Evolutionary conservation across 345 rosid species (phyloP).

Genomic region (Corchorus olitorius): DNA sequence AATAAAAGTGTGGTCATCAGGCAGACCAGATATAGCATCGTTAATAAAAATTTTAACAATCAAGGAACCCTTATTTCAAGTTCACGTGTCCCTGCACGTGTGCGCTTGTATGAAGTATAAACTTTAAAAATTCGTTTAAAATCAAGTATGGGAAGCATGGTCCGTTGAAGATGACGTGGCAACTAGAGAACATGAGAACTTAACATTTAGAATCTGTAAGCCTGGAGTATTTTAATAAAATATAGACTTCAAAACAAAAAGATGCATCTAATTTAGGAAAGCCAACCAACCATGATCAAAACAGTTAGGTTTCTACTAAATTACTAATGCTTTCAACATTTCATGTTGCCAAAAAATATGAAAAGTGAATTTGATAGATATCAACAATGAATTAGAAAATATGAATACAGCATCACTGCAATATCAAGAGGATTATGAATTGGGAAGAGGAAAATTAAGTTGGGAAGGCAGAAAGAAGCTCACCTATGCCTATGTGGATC

Average conservation of each 20-base stretch:
- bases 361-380: not conserved
- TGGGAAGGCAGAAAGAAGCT: conserved; percentile 25
- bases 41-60: not conserved
- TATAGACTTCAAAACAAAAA: not conserved
- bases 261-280: not conserved
- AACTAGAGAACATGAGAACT: not conserved
- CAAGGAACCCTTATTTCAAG: not conserved
- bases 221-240: not conserved
- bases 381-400: not conserved
- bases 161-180: not conserved
- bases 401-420: not conserved
- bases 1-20: not conserved
- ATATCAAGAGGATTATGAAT: not conserved
- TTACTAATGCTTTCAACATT: not conserved
- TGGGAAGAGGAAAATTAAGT: not conserved
- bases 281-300: conserved; percentile 1
- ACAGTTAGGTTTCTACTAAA: not conserved
- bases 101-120: not conserved
- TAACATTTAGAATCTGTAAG: conserved; percentile 3
- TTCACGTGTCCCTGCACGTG: not conserved
- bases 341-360: not conserved
- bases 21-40: not conserved
- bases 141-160: not conserved
- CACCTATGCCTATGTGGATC: conserved; percentile 48
- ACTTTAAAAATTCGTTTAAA: not conserved